Evolutionary conservation across 805 yeast genomes (phyloP), one percentile per base, ranked within the genome.

Genomic region (Jamesozyma hellenica): DNA sequence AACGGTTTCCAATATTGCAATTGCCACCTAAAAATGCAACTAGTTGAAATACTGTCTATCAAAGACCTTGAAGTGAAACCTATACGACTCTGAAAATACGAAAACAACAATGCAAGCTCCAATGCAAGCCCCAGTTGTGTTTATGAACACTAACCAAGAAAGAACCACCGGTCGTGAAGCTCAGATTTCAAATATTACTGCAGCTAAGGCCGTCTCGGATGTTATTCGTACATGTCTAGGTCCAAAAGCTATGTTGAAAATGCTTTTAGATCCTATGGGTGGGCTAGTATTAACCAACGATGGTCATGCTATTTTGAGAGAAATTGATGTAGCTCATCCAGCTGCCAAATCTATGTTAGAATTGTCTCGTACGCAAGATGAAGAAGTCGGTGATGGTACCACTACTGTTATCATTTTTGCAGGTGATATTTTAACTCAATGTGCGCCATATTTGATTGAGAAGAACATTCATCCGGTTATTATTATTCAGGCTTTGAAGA

Each of bases 271-370:
- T 60, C 99, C 99, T 42, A 66, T 67, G 72, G 90, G 92, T 26
- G 98, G 98, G 26, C 83, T 92, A 50, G 96, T 90, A 13, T 71
- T 92, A 48, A 92, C 99, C 42, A 92, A 92, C 64, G 99, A 92
- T 62, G 99, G 99, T 12, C 98, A 92, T 64, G 98, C 99, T 14
- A 92, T 92, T 51, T 70, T 92, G 51, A 77, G 99, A 58, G 99
- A 92, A 61, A 92, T 92, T 51, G 97, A 90, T 59, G 94, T 83
- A 41, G 87, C 96, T 4, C 98, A 92, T 61, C 98, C 99, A 10
- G 99, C 98, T 4, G 99, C 99, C 35, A 92, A 92, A 66, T 82
- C 95, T 26, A 92, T 92, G 97, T 83, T 92, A 57, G 98, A 92
- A 66, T 74, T 92, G 49, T 79, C 92, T 54, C 77, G 98, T 66